These are phyloP conservation scores for Apiotrichum domesticum DNA, from an alignment of 1,284 basidiomycete species.

Conservation along the genomic window DNA sequence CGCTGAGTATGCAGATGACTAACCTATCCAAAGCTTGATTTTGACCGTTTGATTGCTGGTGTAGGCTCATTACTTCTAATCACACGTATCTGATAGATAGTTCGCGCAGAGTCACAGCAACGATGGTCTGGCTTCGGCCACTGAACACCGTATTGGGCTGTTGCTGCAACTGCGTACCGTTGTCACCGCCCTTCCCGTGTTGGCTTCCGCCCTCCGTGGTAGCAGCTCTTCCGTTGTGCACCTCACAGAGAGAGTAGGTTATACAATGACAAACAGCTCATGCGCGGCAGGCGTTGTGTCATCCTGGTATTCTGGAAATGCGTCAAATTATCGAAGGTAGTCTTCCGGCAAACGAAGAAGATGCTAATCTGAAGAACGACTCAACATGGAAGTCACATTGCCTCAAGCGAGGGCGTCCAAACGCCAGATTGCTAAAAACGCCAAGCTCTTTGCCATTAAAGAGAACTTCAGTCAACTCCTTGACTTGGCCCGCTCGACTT, in stretches of 20 bases:
- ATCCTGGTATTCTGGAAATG: not conserved
- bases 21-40: too few relatives aligned
- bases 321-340: constrained; percentile 14
- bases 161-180: constrained; percentile 26
- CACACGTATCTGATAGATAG: constrained; percentile 2
- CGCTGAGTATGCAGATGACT: too few relatives aligned
- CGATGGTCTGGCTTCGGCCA: not conserved
- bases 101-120: constrained; percentile 9
- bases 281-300: not conserved
- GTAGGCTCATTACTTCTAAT: constrained; percentile 46
- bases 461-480: constrained; percentile 73
- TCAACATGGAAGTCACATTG: constrained; percentile 22
- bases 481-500: constrained; percentile 86
- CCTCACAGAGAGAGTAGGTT: not conserved
- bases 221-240: not conserved
- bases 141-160: constrained; percentile 23
- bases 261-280: not conserved
- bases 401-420: constrained; percentile 4
- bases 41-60: constrained; percentile 62
- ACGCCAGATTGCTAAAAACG: constrained; percentile 48
- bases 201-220: not conserved
- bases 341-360: not conserved
- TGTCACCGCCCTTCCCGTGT: constrained; percentile 9
- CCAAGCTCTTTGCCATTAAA: constrained; percentile 76
- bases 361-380: constrained; percentile 8